These are phyloP conservation scores for Scutellaria baicalensis DNA, from an alignment of 257 asterid species.

Conservation along the genomic window DNA sequence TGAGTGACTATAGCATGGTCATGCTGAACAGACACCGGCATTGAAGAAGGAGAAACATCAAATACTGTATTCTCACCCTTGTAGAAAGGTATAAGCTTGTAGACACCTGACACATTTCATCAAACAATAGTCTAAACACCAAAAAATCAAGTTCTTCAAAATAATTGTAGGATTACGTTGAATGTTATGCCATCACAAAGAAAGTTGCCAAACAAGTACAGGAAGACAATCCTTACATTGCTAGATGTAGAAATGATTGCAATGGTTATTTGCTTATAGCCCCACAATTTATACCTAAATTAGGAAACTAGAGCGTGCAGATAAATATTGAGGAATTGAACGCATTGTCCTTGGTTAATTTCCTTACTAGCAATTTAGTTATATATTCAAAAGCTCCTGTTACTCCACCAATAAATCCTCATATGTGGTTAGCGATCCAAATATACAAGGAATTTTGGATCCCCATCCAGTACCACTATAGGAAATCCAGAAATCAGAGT, in stretches of 20 bases:
- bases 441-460: neutral
- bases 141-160: slow-evolving; percentile 8
- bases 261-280: neutral
- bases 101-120: slow-evolving; percentile 51
- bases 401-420: neutral
- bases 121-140: slow-evolving; percentile 14
- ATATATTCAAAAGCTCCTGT: neutral
- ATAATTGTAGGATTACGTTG: neutral
- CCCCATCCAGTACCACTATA: slow-evolving; percentile 1
- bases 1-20: slow-evolving; percentile 65
- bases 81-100: slow-evolving; percentile 89
- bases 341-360: neutral
- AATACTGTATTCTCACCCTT: slow-evolving; percentile 95
- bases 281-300: neutral
- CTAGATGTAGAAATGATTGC: neutral
- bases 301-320: neutral
- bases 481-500: slow-evolving; percentile 1
- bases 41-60: slow-evolving; percentile 93
- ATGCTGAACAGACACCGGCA: slow-evolving; percentile 65
- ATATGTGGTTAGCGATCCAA: neutral
- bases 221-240: slow-evolving; percentile 2
- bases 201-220: neutral
- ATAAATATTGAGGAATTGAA: neutral
- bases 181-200: neutral
- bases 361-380: neutral